Evolutionary conservation across 140 eudicot species (phyloP), one percentile per base, ranked within the genome.

Genomic region (Bidens hawaiensis): DNA sequence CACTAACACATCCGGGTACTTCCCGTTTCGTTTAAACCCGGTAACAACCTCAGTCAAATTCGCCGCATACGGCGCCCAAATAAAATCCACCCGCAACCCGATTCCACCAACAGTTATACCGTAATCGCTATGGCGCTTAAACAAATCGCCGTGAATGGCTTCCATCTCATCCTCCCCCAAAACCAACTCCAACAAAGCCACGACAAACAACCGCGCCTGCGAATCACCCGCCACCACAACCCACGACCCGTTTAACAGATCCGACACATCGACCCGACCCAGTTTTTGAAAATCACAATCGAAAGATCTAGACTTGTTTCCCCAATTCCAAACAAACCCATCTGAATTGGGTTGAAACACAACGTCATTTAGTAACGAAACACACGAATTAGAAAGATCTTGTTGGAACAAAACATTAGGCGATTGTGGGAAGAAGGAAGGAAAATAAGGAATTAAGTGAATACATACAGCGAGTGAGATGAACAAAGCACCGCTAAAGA

Each of bases 221-320:
- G 99, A 93, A 57, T 93, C 99, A 12, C 99, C 99, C 0, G 99
- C 99, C 6, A 93, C 95, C 7, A 93, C 91, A 19, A 88, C 78
- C 99, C 96, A 88, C 6, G 99, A 88, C 50, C 99, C 99, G 38
- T 93, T 93, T 18, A 93, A 79, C 83, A 93, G 77, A 70, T 76
- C 96, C 42, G 93, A 79, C 5, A 81, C 96, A 72, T 93, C 96
- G 7, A 69, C 28, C 62, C 79, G 79, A 61, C 76, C 75, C 73
- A 93, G 58, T 64, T 78, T 82, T 75, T 83, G 86, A 68, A 88
- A 88, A 78, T 61, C 69, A 42, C 94, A 62, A 49, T 48, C 41
- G 26, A 61, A 67, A 73, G 73, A 45, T 64, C 60, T 4, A 3
- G 74, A 34, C 14, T 15, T 15, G 42, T 50, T 74, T 11, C 66